Base-by-base conservation (phyloP, 2,329 filamentous ascomycete genomes). In the Bertia moriformis region DNA sequence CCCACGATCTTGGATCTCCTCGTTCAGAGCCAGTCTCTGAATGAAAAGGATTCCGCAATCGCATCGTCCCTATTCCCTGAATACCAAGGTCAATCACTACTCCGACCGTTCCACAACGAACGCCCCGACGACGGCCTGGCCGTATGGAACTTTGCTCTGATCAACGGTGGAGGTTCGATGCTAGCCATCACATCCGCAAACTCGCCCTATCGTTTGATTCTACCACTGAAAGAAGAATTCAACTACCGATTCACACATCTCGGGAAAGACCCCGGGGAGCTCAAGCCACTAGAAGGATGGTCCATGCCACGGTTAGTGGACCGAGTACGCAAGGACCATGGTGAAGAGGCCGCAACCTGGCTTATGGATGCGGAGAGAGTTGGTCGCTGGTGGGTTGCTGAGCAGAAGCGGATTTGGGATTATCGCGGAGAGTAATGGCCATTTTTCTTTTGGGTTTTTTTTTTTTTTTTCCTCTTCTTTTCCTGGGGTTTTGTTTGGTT, bases 1-100 rank as follows among this genome's bases (percentile, higher is more conserved):
- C 63, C 63, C 2, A 66, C 62, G 2, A 55, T 66, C 33, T 55
- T 66, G 14, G 63, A 66, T 44, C 54, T 66, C 1, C 51, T 66
- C 4, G 48, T 60, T 17, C 52, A 57, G 39, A 59, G 60, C 4
- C 49, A 52, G 18, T 65, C 62, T 1, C 44, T 66, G 4, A 49
- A 58, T 40, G 24, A 46, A 2, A 41, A 48, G 14, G 55, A 58
- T 37, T 47, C 46, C 2, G 41, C 46, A 2, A 54, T 54, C 1
- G 61, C 60, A 14, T 46, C 49, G 4, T 55, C 61, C 39, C 48
- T 67, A 3, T 51, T 62, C 7, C 54, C 59, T 14, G 52, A 63
- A 32, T 66, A 66, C 47, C 59, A 66, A 51, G 62, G 61, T 7
- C 63, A 65, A 44, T 65, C 61, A 0, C 51, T 66, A 14, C 56